Base-by-base conservation (phyloP, 768 basidiomycete genomes). In the Hysterangium stoloniferum region DNA sequence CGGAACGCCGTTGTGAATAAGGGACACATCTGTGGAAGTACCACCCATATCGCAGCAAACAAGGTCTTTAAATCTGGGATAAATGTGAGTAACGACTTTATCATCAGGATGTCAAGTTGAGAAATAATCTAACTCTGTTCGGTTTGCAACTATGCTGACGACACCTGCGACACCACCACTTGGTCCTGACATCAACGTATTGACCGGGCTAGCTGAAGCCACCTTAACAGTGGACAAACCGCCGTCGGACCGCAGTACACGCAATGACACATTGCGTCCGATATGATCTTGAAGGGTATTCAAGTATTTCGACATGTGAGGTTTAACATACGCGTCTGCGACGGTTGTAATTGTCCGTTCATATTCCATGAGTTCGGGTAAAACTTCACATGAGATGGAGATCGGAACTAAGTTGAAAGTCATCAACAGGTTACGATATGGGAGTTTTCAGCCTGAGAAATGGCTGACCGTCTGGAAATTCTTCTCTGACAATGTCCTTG, bases 301-400 rank as follows among this genome's bases (percentile, higher is more conserved):
- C 29, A 45, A 27, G 41, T 43, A 43, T 20, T 43, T 43, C 13
- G 20, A 13, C 6, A 43, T 13, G 13, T 15, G 41, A 15, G 41
- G 41, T 43, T 43, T 43, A 4, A 45, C 44, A 31, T 45, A 45
- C 4, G 44, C 25, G 33, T 45, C 22, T n/a, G 44, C 44, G 28
- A 45, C 44, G 5, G 44, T 31, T 7, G 44, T 45, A 4, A 45
- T 45, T 19, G 44, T 45, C 5, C 44, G 13, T 20, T 45, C 44
- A 22, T 45, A 45, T 32, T 45, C 44, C 44, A 45, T 45, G 29
- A 45, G 44, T 27, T 45, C 44, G 19, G 44, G 44, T 8, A 45
- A 20, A 17, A 45, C 44, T 27, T 45, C 44, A 27, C 19, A 27
- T 9, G 44, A 45, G 27, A 45, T 32, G 25, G 44, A 45, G 8